Conservation (phyloP, 2,329 filamentous ascomycete genomes). For the Periglandula ipomoeae region DNA sequence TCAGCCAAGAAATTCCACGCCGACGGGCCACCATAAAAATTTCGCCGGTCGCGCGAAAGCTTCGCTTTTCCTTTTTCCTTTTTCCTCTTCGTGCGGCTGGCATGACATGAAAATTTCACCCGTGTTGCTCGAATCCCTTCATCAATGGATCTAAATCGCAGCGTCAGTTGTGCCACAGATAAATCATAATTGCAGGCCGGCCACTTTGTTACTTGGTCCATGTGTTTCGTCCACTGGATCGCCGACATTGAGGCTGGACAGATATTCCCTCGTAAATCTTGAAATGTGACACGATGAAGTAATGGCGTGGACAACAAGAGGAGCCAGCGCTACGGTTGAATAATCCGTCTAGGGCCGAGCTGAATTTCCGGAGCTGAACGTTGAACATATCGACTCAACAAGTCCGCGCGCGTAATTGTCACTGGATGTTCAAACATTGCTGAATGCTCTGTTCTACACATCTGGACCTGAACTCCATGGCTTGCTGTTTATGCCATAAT, state of each 20-base stretch:
- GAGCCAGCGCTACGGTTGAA: not conserved
- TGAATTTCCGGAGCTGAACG: no score
- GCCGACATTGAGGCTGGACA: constrained; percentile 15
- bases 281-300: not conserved
- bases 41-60: constrained; percentile 12
- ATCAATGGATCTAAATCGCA: constrained; percentile 43
- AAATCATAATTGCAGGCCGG: constrained; percentile 67
- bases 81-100: constrained; percentile 71
- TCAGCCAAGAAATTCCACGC: not conserved
- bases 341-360: no score
- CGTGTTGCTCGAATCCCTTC: constrained; percentile 68
- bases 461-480: not conserved
- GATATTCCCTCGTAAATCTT: constrained; percentile 1
- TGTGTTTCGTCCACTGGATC: constrained; percentile 19
- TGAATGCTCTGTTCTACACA: not conserved
- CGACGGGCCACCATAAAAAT: constrained; percentile 20
- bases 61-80: constrained; percentile 35
- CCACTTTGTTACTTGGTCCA: constrained; percentile 39
- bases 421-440: no score
- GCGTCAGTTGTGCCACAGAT: constrained; percentile 78
- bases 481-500: not conserved
- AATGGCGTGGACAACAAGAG: no score
- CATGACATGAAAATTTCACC: constrained; percentile 58
- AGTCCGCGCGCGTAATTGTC: no score
- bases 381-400: no score